phyloP scores from a whole-genome alignment of 2,329 filamentous ascomycete genomes.

The Clonostachys solani region DNA sequence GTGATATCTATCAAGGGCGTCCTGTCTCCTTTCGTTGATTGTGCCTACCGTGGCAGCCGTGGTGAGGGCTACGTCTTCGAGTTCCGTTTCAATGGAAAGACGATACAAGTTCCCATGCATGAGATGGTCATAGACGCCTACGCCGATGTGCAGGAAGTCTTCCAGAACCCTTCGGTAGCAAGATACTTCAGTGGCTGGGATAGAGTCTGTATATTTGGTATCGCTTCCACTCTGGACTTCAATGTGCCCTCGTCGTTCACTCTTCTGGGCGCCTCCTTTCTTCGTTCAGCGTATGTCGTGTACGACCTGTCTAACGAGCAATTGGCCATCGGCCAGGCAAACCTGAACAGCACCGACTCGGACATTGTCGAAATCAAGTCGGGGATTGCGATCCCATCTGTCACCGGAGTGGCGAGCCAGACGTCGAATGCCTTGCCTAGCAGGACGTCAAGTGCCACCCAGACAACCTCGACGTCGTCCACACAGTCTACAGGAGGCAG shows the following conservation, averaged over 20 bases:
- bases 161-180: slow-evolving; percentile 19
- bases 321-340: slow-evolving; percentile 48
- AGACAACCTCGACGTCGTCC: no score
- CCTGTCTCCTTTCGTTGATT: slow-evolving; percentile 48
- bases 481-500: no score
- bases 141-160: slow-evolving; percentile 26
- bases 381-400: slow-evolving; percentile 28
- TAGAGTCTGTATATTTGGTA: slow-evolving; percentile 49
- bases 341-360: slow-evolving; percentile 37
- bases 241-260: slow-evolving; percentile 23
- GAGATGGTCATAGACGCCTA: slow-evolving; percentile 47
- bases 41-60: slow-evolving; percentile 38
- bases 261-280: slow-evolving; percentile 55
- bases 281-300: slow-evolving; percentile 53
- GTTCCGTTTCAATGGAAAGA: slow-evolving; percentile 45
- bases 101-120: slow-evolving; percentile 44
- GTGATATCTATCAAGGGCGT: slow-evolving; percentile 33
- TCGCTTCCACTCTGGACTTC: slow-evolving; percentile 35
- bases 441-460: no score
- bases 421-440: no score
- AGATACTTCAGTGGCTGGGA: slow-evolving; percentile 29
- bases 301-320: slow-evolving; percentile 47
- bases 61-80: slow-evolving; percentile 38
- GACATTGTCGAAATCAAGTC: slow-evolving; percentile 40
- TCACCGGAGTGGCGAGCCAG: slow-evolving; percentile 36